These are phyloP conservation scores for Candida suzukii DNA, from an alignment of 805 yeast species.

Conservation along the genomic window DNA sequence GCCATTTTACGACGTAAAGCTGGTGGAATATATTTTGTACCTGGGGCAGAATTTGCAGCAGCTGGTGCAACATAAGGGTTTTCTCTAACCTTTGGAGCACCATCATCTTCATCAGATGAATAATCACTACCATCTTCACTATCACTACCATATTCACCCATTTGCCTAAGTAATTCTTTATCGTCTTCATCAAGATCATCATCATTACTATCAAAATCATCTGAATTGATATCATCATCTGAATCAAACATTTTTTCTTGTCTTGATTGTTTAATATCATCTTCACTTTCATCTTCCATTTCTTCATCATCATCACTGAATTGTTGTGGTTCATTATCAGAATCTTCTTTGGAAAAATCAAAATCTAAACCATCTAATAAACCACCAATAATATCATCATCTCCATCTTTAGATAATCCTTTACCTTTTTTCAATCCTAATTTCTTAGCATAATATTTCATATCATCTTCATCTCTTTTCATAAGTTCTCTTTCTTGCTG, in stretches of 20 bases:
- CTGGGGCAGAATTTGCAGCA: conserved; percentile 13
- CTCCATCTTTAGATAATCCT: neutral
- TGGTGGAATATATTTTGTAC: conserved; percentile 73
- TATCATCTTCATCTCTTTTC: conserved; percentile 65
- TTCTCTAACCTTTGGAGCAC: conserved; percentile 37
- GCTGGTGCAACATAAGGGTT: conserved; percentile 72
- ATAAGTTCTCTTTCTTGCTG: conserved; percentile 42
- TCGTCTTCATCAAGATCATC: conserved; percentile 25
- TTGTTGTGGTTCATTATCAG: conserved; percentile 14
- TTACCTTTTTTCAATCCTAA: conserved; percentile 50
- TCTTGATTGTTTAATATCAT: conserved; percentile 10
- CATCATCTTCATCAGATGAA: conserved; percentile 19
- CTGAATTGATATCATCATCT: conserved; percentile 18
- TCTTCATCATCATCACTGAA: conserved; percentile 11
- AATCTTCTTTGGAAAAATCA: conserved; percentile 10
- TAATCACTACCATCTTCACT: conserved; percentile 13
- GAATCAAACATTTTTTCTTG: conserved; percentile 12
- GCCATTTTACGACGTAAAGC: conserved; percentile 58
- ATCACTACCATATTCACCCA: conserved; percentile 19
- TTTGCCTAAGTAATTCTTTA: conserved; percentile 21
- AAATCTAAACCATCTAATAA: conserved; percentile 11
- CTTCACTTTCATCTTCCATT: conserved; percentile 8
- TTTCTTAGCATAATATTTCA: conserved; percentile 71
- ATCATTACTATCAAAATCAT: conserved; percentile 23
- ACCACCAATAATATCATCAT: conserved; percentile 2